Conservation (phyloP, 805 yeast species). For the Kuraishia ogatae region DNA sequence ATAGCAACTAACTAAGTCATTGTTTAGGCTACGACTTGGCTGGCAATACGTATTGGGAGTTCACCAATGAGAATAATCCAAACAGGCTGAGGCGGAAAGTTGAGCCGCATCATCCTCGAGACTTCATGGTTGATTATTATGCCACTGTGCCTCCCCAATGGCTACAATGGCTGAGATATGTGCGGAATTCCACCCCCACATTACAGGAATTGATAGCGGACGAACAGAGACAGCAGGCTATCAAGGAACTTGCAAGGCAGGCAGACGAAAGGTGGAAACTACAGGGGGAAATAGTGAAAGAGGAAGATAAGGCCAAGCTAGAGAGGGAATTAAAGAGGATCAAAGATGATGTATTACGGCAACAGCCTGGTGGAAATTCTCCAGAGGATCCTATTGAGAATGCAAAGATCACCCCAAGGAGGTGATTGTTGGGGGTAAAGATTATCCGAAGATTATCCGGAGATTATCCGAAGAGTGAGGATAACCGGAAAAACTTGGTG, state of each 20-base stretch:
- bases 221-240: constrained; percentile 34
- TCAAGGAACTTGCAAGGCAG: constrained; percentile 13
- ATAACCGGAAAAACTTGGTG: too few species aligned
- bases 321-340: constrained; percentile 1
- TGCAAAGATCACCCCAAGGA: constrained; percentile 26
- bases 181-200: constrained; percentile 52
- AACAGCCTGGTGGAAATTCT: background rate
- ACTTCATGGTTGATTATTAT: constrained; percentile 50
- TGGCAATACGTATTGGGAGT: constrained; percentile 86
- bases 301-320: background rate
- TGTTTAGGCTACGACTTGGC: constrained; percentile 59
- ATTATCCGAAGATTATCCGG: background rate
- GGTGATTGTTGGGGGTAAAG: background rate
- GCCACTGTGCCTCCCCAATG: constrained; percentile 60
- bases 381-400: constrained; percentile 22
- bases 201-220: constrained; percentile 55
- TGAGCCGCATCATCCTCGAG: constrained; percentile 40
- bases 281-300: constrained; percentile 5
- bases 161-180: constrained; percentile 72
- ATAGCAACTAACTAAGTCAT: too few species aligned
- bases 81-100: constrained; percentile 51
- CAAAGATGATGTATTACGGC: background rate
- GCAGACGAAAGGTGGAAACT: constrained; percentile 15
- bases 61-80: constrained; percentile 41
- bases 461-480: too few species aligned